A percentile compares a stretch with the other conserved stretches of the same genome.
These are phyloP conservation scores for Trichodelitschia bisporula DNA, from an alignment of 495 filamentous ascomycete genomes.

Conservation along the genomic window DNA sequence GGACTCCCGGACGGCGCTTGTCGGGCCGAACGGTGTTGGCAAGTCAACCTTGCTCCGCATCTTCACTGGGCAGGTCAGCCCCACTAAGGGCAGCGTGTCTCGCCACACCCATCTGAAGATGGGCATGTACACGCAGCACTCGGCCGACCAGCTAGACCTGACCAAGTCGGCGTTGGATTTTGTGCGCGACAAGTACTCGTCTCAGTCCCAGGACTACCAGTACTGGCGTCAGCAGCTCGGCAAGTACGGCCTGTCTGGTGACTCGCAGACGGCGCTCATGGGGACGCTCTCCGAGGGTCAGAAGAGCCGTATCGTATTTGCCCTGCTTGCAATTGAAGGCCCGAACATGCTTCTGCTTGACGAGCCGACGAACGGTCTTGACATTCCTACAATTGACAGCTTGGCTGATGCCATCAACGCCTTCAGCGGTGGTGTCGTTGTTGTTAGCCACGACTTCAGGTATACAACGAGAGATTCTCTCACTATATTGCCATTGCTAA, in stretches of 20 bases:
- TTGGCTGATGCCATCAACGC: conserved; percentile 94
- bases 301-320: conserved; percentile 94
- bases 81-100: conserved; percentile 55
- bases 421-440: conserved; percentile 87
- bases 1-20: conserved; percentile 91
- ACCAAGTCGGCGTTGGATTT: conserved; percentile 97
- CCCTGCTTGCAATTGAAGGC: conserved; percentile 78
- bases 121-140: conserved; percentile 93
- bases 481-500: conserved; percentile 77
- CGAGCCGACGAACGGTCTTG: conserved; percentile 96
- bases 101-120: conserved; percentile 97
- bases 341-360: conserved; percentile 97
- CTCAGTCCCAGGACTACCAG: conserved; percentile 89
- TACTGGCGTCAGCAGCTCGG: conserved; percentile 98
- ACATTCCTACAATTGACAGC: conserved; percentile 97
- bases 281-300: conserved; percentile 94
- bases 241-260: conserved; percentile 72
- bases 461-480: conserved; percentile 45
- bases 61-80: conserved; percentile 89
- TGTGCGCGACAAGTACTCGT: conserved; percentile 78
- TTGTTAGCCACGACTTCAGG: conserved; percentile 97
- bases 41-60: conserved; percentile 96
- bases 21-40: conserved; percentile 97
- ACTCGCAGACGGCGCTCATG: conserved; percentile 89
- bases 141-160: conserved; percentile 89